phyloP scores from a whole-genome alignment of 139 green algal genomes.

The Chlamydomonas schloesseri region DNA sequence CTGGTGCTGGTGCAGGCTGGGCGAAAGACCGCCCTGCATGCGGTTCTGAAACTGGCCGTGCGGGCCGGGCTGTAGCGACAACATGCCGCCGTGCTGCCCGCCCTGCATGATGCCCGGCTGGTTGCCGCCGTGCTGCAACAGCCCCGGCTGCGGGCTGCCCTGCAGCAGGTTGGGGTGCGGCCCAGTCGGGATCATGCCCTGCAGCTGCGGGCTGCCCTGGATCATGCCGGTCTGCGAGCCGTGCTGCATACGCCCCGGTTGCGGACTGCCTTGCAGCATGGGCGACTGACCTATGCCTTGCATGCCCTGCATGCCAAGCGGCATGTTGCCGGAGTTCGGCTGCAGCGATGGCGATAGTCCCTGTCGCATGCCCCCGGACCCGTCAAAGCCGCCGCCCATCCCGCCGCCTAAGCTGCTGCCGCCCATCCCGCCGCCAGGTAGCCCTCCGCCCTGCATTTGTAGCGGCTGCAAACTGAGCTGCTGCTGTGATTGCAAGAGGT shows the following conservation, averaged over 20 bases:
- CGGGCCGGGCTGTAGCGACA: background rate
- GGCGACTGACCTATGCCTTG: background rate
- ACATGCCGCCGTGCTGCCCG: background rate
- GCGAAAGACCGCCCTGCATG: background rate
- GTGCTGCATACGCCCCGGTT: background rate
- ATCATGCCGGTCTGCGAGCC: background rate
- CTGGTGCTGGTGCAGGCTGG: background rate
- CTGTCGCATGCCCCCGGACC: too few relatives aligned
- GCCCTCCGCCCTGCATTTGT: too few relatives aligned
- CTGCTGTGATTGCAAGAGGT: too few relatives aligned
- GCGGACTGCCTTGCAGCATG: background rate
- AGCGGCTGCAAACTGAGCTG: too few relatives aligned
- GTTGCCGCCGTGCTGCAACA: background rate
- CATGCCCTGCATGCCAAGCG: background rate
- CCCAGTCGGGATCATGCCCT: too few relatives aligned
- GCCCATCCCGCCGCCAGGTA: too few relatives aligned
- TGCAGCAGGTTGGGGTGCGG: background rate
- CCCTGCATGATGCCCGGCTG: background rate
- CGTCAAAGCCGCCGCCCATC: too few relatives aligned
- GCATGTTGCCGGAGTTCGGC: background rate
- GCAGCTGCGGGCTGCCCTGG: background rate
- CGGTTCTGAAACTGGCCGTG: background rate
- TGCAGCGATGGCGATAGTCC: too few relatives aligned
- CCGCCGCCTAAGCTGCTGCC: too few relatives aligned
- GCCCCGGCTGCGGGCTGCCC: too few relatives aligned